A percentile compares a stretch with the other conserved stretches of the same genome.
These are phyloP conservation scores for Tetrahymena malaccensis DNA, from an alignment of 73 alveolate genomes.

Conservation along the genomic window DNA sequence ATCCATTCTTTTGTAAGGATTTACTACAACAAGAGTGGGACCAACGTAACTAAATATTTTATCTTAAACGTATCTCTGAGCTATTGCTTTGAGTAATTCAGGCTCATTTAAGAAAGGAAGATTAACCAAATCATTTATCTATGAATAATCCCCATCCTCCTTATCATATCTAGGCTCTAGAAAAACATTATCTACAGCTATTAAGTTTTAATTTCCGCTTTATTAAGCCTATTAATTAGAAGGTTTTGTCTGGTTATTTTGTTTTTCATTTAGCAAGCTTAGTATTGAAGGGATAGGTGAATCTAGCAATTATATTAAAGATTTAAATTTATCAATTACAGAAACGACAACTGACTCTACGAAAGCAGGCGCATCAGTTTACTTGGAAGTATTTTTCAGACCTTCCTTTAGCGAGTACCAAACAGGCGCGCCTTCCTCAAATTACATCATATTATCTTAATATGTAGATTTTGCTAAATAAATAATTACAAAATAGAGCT, in stretches of 20 bases:
- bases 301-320: not conserved
- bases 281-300: not conserved
- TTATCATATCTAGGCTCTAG: not conserved
- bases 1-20: slow-evolving; percentile 84
- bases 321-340: not conserved
- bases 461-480: too few species aligned
- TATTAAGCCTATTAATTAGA: not conserved
- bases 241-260: not conserved
- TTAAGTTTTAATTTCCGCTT: not conserved
- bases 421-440: not conserved
- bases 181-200: not conserved
- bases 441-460: not conserved
- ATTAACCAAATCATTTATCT: slow-evolving; percentile 25
- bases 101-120: slow-evolving; percentile 29
- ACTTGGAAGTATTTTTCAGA: not conserved
- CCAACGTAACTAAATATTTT: slow-evolving; percentile 94
- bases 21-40: slow-evolving; percentile 84
- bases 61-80: slow-evolving; percentile 63
- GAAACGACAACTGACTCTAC: not conserved
- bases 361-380: not conserved
- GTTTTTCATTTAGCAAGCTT: not conserved
- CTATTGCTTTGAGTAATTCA: slow-evolving; percentile 18
- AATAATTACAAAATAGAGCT: not conserved
- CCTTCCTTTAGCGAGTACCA: not conserved
- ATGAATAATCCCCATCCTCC: not conserved